Percentiles rank a stretch among this genome's conserved stretches.
phyloP scores from a whole-genome alignment of 768 basidiomycete genomes.

The Trametes meyenii region DNA sequence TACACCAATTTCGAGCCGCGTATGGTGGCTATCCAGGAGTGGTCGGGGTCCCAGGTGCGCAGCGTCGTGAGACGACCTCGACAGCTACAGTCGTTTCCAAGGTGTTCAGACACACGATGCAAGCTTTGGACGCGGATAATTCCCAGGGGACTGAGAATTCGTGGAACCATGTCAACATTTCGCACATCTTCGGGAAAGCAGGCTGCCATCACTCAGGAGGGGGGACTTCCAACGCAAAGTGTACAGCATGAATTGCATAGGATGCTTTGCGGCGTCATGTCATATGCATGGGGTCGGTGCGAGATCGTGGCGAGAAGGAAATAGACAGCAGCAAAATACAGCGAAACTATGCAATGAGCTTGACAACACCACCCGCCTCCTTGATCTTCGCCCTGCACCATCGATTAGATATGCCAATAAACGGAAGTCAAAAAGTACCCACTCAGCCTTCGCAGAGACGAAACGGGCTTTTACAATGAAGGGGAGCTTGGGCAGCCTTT shows the following conservation, averaged over 20 bases:
- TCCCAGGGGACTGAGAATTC: too few relatives aligned
- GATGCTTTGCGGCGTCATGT: constrained; percentile 31
- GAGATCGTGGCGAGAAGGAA: constrained; percentile 25
- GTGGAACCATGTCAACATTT: not conserved
- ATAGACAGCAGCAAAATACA: constrained; percentile 32
- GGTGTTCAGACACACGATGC: not conserved
- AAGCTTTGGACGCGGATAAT: not conserved
- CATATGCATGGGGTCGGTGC: constrained; percentile 34
- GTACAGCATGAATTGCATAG: constrained; percentile 36
- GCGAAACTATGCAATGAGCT: constrained; percentile 75
- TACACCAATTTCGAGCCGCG: too few relatives aligned
- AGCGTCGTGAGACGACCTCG: constrained; percentile 8
- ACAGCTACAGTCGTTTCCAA: constrained; percentile 3
- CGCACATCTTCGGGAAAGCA: not conserved
- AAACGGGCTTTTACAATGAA: constrained; percentile 99
- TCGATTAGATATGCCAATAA: constrained; percentile 10
- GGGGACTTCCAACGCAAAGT: not conserved
- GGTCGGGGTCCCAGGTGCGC: not conserved
- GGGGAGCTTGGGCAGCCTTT: constrained; percentile 83
- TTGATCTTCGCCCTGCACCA: constrained; percentile 71
- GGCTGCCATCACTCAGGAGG: not conserved
- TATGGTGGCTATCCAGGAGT: not conserved
- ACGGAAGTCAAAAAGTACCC: constrained; percentile 30
- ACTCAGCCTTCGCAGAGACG: constrained; percentile 88
- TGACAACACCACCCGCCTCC: constrained; percentile 93